Conservation (phyloP, 768 basidiomycete species). For the Leccinum rimulosum region DNA sequence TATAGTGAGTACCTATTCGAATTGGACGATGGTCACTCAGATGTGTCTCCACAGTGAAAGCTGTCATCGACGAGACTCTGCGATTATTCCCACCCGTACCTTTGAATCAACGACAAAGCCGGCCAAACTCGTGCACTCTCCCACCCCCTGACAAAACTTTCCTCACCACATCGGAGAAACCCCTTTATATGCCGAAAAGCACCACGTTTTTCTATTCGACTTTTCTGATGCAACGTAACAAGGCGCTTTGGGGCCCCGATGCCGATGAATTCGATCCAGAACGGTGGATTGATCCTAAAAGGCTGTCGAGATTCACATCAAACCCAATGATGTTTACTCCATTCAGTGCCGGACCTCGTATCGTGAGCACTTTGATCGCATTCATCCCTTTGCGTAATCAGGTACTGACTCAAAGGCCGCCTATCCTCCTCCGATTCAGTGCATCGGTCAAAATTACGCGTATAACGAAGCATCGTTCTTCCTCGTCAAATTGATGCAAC, state of each 20-base stretch:
- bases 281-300: constrained; percentile 65
- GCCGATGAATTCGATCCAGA: constrained; percentile 78
- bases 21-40: constrained; percentile 3
- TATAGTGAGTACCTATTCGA: constrained; percentile 49
- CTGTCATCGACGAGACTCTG: constrained; percentile 77
- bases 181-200: constrained; percentile 57
- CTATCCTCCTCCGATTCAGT: constrained; percentile 38
- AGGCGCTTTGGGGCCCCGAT: constrained; percentile 69
- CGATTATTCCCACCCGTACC: constrained; percentile 80
- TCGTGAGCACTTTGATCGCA: constrained; percentile 32
- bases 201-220: constrained; percentile 60
- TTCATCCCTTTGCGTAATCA: constrained; percentile 3
- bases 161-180: constrained; percentile 31
- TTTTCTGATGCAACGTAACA: constrained; percentile 64
- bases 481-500: constrained; percentile 64
- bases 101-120: constrained; percentile 62
- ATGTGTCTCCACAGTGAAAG: constrained; percentile 49
- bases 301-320: constrained; percentile 47
- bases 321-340: constrained; percentile 72
- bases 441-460: constrained; percentile 71
- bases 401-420: constrained; percentile 9
- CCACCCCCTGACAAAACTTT: constrained; percentile 53
- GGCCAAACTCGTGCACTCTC: constrained; percentile 46
- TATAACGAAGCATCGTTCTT: constrained; percentile 77
- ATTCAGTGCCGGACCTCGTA: constrained; percentile 69